These are phyloP conservation scores for Termitomyces sp. DNA, from an alignment of 768 basidiomycete species.

Conservation along the genomic window DNA sequence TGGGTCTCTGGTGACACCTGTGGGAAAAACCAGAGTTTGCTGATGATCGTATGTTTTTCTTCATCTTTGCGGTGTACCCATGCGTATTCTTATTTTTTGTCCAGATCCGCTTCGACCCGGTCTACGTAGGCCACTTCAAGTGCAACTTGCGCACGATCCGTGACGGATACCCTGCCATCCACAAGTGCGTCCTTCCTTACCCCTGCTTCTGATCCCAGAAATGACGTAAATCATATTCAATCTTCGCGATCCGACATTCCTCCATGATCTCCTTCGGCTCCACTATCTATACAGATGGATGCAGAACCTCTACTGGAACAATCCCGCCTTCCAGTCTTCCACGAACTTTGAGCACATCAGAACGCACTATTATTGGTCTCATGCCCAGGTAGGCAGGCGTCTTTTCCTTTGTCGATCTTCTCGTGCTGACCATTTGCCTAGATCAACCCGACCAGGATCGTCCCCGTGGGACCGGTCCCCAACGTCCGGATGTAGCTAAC, in stretches of 20 bases:
- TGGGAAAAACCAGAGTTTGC: too few species aligned
- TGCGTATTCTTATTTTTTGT: neutral
- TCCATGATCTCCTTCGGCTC: too few species aligned
- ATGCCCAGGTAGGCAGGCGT: conserved; percentile 30
- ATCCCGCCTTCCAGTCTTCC: conserved; percentile 78
- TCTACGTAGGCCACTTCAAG: conserved; percentile 91
- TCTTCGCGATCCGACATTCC: too few species aligned
- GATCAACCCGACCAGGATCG: conserved; percentile 76
- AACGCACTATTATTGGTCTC: conserved; percentile 67
- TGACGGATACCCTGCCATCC: conserved; percentile 50
- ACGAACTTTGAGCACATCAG: conserved; percentile 91
- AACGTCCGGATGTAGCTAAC: conserved; percentile 46
- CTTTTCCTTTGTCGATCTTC: neutral
- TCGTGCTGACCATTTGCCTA: conserved; percentile 21
- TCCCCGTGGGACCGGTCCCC: conserved; percentile 71
- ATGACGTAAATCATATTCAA: too few species aligned
- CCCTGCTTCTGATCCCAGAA: neutral
- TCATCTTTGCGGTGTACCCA: neutral
- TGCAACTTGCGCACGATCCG: conserved; percentile 87
- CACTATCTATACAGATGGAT: conserved; percentile 62
- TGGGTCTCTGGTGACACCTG: too few species aligned
- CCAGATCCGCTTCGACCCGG: conserved; percentile 84
- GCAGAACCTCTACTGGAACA: conserved; percentile 88
- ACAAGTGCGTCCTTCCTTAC: neutral
- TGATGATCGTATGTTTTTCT: conserved; percentile 55